phyloP scores from a whole-genome alignment of 2,329 filamentous ascomycete genomes.

The Colletotrichum trifolii region DNA sequence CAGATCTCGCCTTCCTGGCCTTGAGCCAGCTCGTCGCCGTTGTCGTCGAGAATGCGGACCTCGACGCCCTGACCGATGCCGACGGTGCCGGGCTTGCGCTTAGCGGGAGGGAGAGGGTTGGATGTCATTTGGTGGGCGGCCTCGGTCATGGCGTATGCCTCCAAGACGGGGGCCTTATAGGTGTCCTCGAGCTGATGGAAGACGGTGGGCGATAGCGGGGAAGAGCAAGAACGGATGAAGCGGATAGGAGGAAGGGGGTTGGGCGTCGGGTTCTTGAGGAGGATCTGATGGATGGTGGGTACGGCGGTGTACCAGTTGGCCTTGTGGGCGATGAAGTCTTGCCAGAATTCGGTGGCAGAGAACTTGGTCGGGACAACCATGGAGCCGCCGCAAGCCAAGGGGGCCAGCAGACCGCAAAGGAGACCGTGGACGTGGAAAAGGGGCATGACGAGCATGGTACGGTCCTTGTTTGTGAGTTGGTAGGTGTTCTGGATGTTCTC shows the following conservation, averaged over 20 bases:
- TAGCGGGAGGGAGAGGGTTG: constrained; percentile 75
- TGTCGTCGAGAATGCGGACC: constrained; percentile 78
- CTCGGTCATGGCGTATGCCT: constrained; percentile 95
- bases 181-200: constrained; percentile 82
- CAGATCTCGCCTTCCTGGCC: constrained; percentile 84
- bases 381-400: constrained; percentile 79
- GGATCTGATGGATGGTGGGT: constrained; percentile 92
- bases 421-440: constrained; percentile 93
- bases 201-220: constrained; percentile 82
- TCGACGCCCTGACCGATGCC: constrained; percentile 87
- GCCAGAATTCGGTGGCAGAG: constrained; percentile 86
- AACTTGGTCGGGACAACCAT: constrained; percentile 83
- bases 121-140: constrained; percentile 88
- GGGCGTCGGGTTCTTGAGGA: constrained; percentile 79
- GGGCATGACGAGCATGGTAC: constrained; percentile 90
- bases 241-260: constrained; percentile 77
- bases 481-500: constrained; percentile 85
- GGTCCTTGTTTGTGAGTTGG: constrained; percentile 74
- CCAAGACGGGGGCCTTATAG: constrained; percentile 83
- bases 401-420: constrained; percentile 82
- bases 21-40: constrained; percentile 74
- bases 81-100: constrained; percentile 84
- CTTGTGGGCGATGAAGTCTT: constrained; percentile 76
- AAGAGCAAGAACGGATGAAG: constrained; percentile 90
- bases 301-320: constrained; percentile 95